These are phyloP conservation scores for Lentinus brumalis DNA, from an alignment of 768 basidiomycete genomes.

Conservation along the genomic window DNA sequence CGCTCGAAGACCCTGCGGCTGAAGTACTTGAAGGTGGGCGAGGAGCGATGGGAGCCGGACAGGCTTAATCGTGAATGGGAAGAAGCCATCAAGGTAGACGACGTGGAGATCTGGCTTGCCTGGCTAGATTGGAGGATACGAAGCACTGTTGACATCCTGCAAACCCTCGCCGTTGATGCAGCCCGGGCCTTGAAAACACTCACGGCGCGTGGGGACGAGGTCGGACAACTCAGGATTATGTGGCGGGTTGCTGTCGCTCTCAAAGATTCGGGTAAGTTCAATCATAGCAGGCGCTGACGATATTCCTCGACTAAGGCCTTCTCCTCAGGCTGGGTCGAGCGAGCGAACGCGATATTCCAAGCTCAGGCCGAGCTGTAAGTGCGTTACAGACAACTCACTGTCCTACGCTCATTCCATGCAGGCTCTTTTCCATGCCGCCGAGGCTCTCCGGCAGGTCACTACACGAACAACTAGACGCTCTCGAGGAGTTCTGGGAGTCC, in stretches of 20 bases:
- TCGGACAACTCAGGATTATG: conserved; percentile 55
- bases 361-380: conserved; percentile 82
- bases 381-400: background rate
- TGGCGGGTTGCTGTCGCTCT: conserved; percentile 71
- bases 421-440: conserved; percentile 60
- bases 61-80: conserved; percentile 71
- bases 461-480: conserved; percentile 50
- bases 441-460: conserved; percentile 46
- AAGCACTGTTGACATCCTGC: conserved; percentile 46
- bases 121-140: conserved; percentile 80
- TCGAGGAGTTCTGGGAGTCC: conserved; percentile 87
- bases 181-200: conserved; percentile 48
- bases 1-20: conserved; percentile 55
- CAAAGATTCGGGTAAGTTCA: conserved; percentile 61
- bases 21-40: conserved; percentile 69
- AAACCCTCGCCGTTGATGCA: conserved; percentile 55
- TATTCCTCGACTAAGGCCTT: background rate
- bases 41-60: conserved; percentile 65
- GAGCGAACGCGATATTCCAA: conserved; percentile 77
- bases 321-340: conserved; percentile 65
- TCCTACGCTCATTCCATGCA: conserved; percentile 28
- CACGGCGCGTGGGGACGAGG: conserved; percentile 32
- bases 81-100: conserved; percentile 52
- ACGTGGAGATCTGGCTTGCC: conserved; percentile 68
- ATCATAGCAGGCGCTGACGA: conserved; percentile 13